phyloP scores from a whole-genome alignment of 768 basidiomycete species.

The Strobilomyces confusus region DNA sequence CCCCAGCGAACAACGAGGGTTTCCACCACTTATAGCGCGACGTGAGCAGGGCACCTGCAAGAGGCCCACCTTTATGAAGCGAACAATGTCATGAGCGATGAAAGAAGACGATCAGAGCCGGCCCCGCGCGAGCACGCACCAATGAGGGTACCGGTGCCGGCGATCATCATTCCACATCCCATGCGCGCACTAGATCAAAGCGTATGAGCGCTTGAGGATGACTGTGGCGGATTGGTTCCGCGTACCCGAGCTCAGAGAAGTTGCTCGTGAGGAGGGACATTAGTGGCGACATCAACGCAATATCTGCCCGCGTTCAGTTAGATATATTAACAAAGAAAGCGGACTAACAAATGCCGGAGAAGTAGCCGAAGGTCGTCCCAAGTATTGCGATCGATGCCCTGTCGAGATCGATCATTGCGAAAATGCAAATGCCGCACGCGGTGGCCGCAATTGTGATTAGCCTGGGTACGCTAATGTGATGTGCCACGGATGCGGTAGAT shows the following conservation, averaged over 20 bases:
- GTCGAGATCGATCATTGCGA: constrained; percentile 41
- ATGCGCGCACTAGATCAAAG: constrained; percentile 25
- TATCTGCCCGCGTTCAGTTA: constrained; percentile 22
- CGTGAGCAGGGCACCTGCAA: constrained; percentile 56
- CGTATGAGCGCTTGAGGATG: neutral
- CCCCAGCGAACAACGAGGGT: constrained; percentile 48
- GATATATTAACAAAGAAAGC: neutral
- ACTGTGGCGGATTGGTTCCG: neutral
- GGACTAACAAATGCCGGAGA: constrained; percentile 39
- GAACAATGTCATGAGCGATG: neutral
- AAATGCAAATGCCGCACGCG: constrained; percentile 35
- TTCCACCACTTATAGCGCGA: constrained; percentile 52
- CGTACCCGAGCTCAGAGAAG: constrained; percentile 50
- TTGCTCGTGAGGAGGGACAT: constrained; percentile 41
- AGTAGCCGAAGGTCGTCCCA: constrained; percentile 44
- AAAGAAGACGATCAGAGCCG: neutral
- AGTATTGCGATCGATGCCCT: constrained; percentile 36
- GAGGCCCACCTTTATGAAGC: constrained; percentile 42
- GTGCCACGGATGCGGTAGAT: constrained; percentile 42
- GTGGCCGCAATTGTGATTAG: constrained; percentile 35
- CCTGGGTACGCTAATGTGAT: constrained; percentile 41
- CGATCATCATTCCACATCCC: constrained; percentile 14
- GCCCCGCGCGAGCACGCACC: constrained; percentile 10
- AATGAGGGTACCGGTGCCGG: constrained; percentile 19
- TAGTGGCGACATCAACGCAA: constrained; percentile 39